Base-by-base conservation (phyloP, 331 rosid species). In the Quercus phellos region DNA sequence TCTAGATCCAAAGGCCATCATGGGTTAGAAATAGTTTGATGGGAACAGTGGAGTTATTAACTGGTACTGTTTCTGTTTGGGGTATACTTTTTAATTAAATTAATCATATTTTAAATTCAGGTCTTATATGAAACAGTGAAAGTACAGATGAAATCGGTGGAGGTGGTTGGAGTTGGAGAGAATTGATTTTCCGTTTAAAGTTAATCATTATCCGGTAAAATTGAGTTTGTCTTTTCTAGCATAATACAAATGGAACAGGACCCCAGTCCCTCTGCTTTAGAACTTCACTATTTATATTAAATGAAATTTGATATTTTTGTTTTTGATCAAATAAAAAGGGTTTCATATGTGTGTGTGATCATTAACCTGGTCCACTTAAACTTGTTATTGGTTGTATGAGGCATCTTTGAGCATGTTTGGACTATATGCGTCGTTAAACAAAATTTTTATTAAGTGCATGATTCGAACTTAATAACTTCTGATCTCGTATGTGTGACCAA, bases 141-240 rank as follows among this genome's bases (percentile, higher is more conserved):
- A 46, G 53, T 46, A 46, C 53, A 9, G 22, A 2, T 2, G 61
- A 55, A 22, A 70, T 67, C 71, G 75, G 83, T 75, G 76, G 54
- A 58, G 55, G 55, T 77, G 3, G 84, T 84, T 84, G 79, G 51
- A 56, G 84, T 84, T 84, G 79, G 51, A 56, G 8, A 6, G n/a
- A 56, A 72, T 79, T 51, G 72, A 55, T 76, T 75, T 35, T 14
- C 73, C 74, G 43, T 14, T 56, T 76, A 72, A 76, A 73, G 77
- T 67, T 60, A 55, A 46, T 76, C 67, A 46, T 78, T 61, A 51
- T 38, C 77, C 72, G 50, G 68, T 79, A 64, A 85, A 81, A 75
- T 85, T 27, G 64, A 12, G 30, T 56, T 13, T 46, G 17, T 46
- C 13, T 12, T 4, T 21, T 58, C 5, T 22, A 12, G 30, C 13